phyloP scores from a whole-genome alignment of 768 basidiomycete species.

The Kwoniella shandongensis region DNA sequence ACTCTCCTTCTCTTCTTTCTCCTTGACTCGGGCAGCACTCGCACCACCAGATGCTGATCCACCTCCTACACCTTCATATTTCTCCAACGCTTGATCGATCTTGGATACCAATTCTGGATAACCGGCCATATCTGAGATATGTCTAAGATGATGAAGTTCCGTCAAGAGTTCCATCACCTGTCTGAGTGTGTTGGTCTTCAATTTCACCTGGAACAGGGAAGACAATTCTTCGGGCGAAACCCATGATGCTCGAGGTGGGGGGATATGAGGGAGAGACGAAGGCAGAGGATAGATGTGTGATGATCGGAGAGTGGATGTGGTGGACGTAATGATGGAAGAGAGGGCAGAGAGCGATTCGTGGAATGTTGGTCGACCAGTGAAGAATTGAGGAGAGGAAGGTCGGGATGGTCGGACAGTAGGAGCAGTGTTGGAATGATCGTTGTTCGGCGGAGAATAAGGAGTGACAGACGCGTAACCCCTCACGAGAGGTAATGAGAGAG shows the following conservation, averaged over 20 bases:
- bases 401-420: slow-evolving; percentile 35
- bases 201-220: slow-evolving; percentile 60
- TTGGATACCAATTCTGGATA: slow-evolving; percentile 26
- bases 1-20: slow-evolving; percentile 59
- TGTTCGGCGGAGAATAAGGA: slow-evolving; percentile 14
- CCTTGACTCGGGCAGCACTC: too few relatives aligned
- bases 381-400: slow-evolving; percentile 69
- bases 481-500: neutral
- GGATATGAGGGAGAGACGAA: slow-evolving; percentile 64
- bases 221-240: slow-evolving; percentile 65
- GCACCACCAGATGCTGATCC: neutral
- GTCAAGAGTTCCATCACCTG: slow-evolving; percentile 56
- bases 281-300: slow-evolving; percentile 79
- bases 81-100: slow-evolving; percentile 23
- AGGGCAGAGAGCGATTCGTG: slow-evolving; percentile 70
- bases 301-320: slow-evolving; percentile 63
- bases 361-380: slow-evolving; percentile 73
- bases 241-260: slow-evolving; percentile 66
- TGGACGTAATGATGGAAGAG: slow-evolving; percentile 63
- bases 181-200: slow-evolving; percentile 72
- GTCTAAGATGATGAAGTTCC: slow-evolving; percentile 41
- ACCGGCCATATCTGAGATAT: slow-evolving; percentile 38
- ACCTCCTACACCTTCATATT: slow-evolving; percentile 31
- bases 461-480: slow-evolving; percentile 14
- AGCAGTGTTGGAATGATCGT: neutral